Conservation (phyloP, 2,329 filamentous ascomycete species). For the Ophiostoma piceae region DNA sequence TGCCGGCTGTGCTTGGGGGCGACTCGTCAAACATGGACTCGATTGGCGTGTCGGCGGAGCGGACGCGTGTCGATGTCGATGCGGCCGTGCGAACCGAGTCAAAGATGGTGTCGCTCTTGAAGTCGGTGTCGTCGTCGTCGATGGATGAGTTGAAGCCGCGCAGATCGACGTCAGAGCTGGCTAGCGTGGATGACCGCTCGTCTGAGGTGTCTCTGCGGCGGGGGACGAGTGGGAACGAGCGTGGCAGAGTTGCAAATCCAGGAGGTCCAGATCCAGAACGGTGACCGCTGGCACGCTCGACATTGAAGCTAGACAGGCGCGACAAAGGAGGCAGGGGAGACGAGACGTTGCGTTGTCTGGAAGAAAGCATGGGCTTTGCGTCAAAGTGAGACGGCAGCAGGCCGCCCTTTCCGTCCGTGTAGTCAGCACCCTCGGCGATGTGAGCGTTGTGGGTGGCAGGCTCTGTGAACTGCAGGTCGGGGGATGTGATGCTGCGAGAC, state of each 20-base stretch:
- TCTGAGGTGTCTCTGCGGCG: constrained; percentile 38
- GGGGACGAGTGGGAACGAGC: constrained; percentile 35
- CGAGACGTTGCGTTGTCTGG: constrained; percentile 43
- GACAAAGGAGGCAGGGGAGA: constrained; percentile 54
- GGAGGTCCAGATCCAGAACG: background rate
- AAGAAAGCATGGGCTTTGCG: constrained; percentile 15
- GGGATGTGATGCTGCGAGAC: constrained; percentile 42
- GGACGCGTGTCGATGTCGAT: constrained; percentile 61
- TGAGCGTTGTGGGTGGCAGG: constrained; percentile 16
- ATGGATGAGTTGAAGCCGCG: constrained; percentile 56
- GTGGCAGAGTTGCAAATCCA: constrained; percentile 28
- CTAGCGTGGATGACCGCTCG: constrained; percentile 59
- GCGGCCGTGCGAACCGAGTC: constrained; percentile 69
- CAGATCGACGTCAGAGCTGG: constrained; percentile 62
- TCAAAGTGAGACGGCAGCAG: constrained; percentile 19
- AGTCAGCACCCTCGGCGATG: background rate
- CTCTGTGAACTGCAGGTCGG: constrained; percentile 29
- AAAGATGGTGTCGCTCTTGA: constrained; percentile 70
- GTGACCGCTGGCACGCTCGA: constrained; percentile 38
- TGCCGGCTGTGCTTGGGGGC: constrained; percentile 54
- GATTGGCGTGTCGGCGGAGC: constrained; percentile 63
- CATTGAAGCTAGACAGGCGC: constrained; percentile 50
- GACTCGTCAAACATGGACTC: constrained; percentile 81
- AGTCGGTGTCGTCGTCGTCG: constrained; percentile 73
- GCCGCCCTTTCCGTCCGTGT: constrained; percentile 21